Evolutionary conservation across 805 yeast species (phyloP), one percentile per base, ranked within the genome.

Genomic region (Spathaspora passalidarum): DNA sequence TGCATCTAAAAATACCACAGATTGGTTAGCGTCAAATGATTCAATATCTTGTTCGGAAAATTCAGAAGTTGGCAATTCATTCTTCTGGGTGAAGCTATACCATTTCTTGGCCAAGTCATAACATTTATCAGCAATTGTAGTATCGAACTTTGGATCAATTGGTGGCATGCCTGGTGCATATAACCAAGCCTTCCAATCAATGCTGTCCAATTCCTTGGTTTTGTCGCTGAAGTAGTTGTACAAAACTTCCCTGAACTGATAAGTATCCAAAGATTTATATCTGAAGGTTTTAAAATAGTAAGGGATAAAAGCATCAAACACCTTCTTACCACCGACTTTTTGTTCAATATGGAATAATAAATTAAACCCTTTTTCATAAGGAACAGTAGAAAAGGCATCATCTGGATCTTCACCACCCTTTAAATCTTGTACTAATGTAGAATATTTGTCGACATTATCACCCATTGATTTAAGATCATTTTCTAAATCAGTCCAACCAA

Each of bases 331-430:
- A 39, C 92, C 88, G 9, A 90, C 69, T 32, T 72, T 60, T 40
- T 73, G 76, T 66, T 91, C 97, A 42, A 90, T 73, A 55, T 81
- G 80, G 68, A 80, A 87, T 48, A 91, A 72, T 57, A 90, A 75
- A 54, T 85, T 88, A 56, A 84, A 86, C 6, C 97, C 97, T 64
- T 89, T 89, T 62, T 90, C 97, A 65, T 90, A 90, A 2, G 96
- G 96, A 39, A 90, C 95, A 1, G 86, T 73, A 26, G 89, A 82
- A 65, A 88, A 90, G 0, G 95, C 84, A 56, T 89, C 96, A 65
- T 90, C 97, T 5, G 97, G 96, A 60, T 88, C 96, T 37, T 78
- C 69, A 39, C 80, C 75, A 56, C 79, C 82, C 57, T 84, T 76
- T 56, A 89, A 75, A 61, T 86, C 75, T 57, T 86, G 91, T 18